Evolutionary conservation across 2,329 filamentous ascomycete genomes (phyloP), one percentile per base, ranked within the genome.

Genomic region (Trematosphaeria pertusa): DNA sequence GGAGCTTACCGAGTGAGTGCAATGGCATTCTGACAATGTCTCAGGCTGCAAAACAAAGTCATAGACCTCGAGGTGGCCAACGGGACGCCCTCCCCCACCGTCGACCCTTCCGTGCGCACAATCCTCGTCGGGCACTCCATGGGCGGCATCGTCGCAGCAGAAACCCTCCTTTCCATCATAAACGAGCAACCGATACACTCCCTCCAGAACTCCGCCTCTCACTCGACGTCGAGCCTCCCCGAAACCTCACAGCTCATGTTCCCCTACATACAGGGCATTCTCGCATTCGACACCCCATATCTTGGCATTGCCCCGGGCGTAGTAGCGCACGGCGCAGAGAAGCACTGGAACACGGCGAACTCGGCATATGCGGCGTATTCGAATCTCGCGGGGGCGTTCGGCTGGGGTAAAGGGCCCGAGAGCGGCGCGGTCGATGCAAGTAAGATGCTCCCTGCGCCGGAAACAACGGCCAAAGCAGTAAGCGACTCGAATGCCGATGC

Each of bases 211-310:
- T 65, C 65, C 42, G 55, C 59, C 9, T 58, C 65, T 11, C 53
- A 65, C 31, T 68, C 70, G 18, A 61, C 62, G 7, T 57, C 61
- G 7, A 67, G 69, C 14, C 67, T 70, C 19, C 52, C 59, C 1
- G 62, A 69, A 8, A 75, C 83, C 49, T 87, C 82, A 62, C 73
- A 75, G 22, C 84, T 96, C 69, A 93, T 97, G 87, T 97, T 97
- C 69, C 93, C 93, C 1, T 93, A 91, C 71, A 85, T 97, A 56
- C 88, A 93, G 72, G 93, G 89, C 57, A 84, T 97, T 19, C 81
- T 97, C 37, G 90, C 92, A 39, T 96, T 97, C 69, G 93, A 97
- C 73, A 99, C 94, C 1, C 94, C 94, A 1, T 99, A 89, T 69
- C 81, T 94, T 1, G 88, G 89, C 46, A 91, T 92, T 55, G 84